A percentile compares a stretch with the other conserved stretches of the same genome.
These are phyloP conservation scores for Stephanocyclus meneghinianus DNA, from an alignment of 352 stramenopile genomes.

Conservation along the genomic window DNA sequence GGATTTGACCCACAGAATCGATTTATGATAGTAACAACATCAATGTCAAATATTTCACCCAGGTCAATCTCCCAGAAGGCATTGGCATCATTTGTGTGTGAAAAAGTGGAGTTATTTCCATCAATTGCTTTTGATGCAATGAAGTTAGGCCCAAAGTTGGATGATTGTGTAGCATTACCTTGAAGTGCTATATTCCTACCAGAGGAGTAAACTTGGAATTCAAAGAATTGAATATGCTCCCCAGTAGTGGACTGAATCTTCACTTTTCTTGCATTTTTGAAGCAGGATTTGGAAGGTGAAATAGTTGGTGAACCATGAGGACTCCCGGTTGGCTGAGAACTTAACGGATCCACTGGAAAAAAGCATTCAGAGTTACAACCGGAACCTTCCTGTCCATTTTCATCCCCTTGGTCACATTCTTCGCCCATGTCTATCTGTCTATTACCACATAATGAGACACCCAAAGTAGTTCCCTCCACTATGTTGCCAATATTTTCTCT, in stretches of 20 bases:
- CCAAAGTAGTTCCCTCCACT: constrained; percentile 7
- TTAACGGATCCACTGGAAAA: background rate
- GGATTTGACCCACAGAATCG: background rate
- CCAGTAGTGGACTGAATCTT: background rate
- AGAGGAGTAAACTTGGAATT: background rate
- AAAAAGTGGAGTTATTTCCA: background rate
- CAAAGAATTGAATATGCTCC: background rate
- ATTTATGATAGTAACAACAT: background rate
- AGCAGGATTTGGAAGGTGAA: background rate
- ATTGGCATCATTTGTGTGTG: background rate
- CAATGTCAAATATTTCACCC: background rate
- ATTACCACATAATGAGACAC: constrained; percentile 19
- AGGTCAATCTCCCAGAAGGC: background rate
- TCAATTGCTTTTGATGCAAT: background rate
- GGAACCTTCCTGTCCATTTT: background rate
- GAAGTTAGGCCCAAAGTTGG: background rate
- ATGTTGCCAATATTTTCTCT: background rate
- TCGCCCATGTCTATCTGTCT: constrained; percentile 6
- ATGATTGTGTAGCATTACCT: background rate
- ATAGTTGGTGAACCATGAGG: background rate
- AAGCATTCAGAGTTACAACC: constrained; percentile 12
- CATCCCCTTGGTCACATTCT: constrained; percentile 22
- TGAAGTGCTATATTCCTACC: background rate
- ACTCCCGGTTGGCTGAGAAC: background rate
- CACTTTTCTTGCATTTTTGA: background rate